Conservation (phyloP, 192 early-diverging fungal genomes). For the Linderina pennispora region DNA sequence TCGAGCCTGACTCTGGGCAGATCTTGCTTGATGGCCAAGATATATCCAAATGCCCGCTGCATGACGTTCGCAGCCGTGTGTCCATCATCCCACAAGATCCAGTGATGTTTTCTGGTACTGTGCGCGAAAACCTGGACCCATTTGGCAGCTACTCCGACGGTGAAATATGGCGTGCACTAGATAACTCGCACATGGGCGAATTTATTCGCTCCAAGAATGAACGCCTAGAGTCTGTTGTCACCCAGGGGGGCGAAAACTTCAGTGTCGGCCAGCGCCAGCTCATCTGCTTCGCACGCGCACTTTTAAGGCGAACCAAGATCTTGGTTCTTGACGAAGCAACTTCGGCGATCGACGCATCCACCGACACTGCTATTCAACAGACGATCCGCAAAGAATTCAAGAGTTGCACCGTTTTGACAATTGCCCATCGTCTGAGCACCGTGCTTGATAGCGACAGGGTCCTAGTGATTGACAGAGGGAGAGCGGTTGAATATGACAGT, state of each 20-base stretch:
- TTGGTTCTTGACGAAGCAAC: constrained; percentile 86
- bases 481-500: constrained; percentile 63
- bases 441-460: constrained; percentile 69
- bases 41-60: constrained; percentile 46
- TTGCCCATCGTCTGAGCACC: constrained; percentile 80
- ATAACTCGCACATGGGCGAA: constrained; percentile 59
- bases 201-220: constrained; percentile 56
- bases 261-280: constrained; percentile 80
- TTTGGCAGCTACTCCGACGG: constrained; percentile 37
- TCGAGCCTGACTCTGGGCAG: constrained; percentile 54
- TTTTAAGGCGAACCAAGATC: constrained; percentile 60
- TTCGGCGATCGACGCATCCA: constrained; percentile 55
- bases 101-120: constrained; percentile 59
- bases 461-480: constrained; percentile 70
- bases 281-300: constrained; percentile 56
- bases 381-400: constrained; percentile 67
- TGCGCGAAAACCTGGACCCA: constrained; percentile 55
- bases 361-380: constrained; percentile 64
- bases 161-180: constrained; percentile 65
- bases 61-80: constrained; percentile 54
- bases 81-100: constrained; percentile 89
- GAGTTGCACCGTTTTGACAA: constrained; percentile 73
- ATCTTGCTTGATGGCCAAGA: constrained; percentile 64
- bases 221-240: constrained; percentile 61
- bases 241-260: constrained; percentile 66